phyloP scores from a whole-genome alignment of 139 green algal species.

The Auxenochlorella pyrenoidosa region DNA sequence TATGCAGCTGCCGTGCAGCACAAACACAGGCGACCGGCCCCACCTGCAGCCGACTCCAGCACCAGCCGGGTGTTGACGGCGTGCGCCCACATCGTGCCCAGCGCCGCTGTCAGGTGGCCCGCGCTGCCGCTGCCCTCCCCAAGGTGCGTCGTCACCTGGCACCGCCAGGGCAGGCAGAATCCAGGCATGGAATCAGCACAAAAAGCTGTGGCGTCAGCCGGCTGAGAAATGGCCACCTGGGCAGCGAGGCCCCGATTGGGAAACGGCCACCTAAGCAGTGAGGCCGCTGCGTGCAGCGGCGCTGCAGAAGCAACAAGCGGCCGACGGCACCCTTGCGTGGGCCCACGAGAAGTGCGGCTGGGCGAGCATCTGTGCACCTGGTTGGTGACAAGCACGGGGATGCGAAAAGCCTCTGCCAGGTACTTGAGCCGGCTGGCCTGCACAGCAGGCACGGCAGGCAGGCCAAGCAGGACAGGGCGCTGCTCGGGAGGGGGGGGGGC shows the following conservation, averaged over 20 bases:
- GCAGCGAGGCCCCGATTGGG: too few species aligned
- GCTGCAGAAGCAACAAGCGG: too few species aligned
- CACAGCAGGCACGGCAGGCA: neutral
- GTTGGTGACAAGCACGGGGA: slow-evolving; percentile 85
- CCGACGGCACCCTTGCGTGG: too few species aligned
- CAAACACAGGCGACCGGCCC: too few species aligned
- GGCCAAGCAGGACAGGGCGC: too few species aligned
- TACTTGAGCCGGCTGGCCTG: slow-evolving; percentile 76
- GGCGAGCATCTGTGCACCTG: slow-evolving; percentile 52
- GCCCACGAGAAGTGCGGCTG: neutral
- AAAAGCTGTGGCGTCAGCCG: too few species aligned
- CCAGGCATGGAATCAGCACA: too few species aligned
- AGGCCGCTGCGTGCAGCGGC: too few species aligned
- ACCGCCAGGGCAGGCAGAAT: neutral
- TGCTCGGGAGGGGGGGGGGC: too few species aligned
- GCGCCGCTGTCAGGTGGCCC: slow-evolving; percentile 73
- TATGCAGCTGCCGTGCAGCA: too few species aligned
- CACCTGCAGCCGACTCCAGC: slow-evolving; percentile 62
- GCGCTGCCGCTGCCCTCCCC: slow-evolving; percentile 24
- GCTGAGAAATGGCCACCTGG: too few species aligned
- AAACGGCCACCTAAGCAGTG: too few species aligned
- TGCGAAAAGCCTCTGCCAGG: slow-evolving; percentile 76
- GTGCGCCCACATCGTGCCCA: slow-evolving; percentile 94
- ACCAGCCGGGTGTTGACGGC: slow-evolving; percentile 91
- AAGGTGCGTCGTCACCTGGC: slow-evolving; percentile 63